A percentile compares a stretch with the other conserved stretches of the same genome.
Conservation (phyloP, 495 filamentous ascomycete genomes). For the Aspergillus haitiensis region DNA sequence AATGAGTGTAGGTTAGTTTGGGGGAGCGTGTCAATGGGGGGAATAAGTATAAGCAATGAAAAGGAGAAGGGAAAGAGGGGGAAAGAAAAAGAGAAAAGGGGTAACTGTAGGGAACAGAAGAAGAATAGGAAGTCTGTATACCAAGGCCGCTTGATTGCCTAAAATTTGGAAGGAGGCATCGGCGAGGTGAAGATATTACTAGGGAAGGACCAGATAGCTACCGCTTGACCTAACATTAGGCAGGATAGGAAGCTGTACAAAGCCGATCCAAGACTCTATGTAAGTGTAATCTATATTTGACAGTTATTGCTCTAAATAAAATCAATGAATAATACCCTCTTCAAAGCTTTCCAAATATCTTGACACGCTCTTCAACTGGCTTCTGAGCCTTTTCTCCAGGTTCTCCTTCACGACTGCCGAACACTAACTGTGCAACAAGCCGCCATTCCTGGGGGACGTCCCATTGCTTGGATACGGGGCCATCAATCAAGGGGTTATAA, state of each 20-base stretch:
- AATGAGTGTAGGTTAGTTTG: not conserved
- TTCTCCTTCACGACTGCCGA: slow-evolving; percentile 44
- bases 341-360: slow-evolving; percentile 34
- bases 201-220: not conserved
- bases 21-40: not conserved
- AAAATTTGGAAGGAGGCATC: no score
- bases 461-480: slow-evolving; percentile 43
- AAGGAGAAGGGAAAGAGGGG: not conserved
- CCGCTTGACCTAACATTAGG: not conserved
- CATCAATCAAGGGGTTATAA: slow-evolving; percentile 54
- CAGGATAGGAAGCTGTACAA: not conserved
- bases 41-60: not conserved
- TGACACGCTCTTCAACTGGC: slow-evolving; percentile 42
- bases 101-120: no score
- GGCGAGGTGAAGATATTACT: not conserved
- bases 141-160: no score
- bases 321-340: not conserved
- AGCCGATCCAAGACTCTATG: not conserved
- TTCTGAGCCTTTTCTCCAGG: slow-evolving; percentile 39
- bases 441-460: slow-evolving; percentile 49
- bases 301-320: not conserved
- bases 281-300: not conserved
- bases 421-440: slow-evolving; percentile 53
- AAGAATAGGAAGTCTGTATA: no score
- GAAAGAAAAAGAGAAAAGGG: not conserved